Conservation (phyloP, 305 asterid genomes). For the Solanum hybrid region DNA sequence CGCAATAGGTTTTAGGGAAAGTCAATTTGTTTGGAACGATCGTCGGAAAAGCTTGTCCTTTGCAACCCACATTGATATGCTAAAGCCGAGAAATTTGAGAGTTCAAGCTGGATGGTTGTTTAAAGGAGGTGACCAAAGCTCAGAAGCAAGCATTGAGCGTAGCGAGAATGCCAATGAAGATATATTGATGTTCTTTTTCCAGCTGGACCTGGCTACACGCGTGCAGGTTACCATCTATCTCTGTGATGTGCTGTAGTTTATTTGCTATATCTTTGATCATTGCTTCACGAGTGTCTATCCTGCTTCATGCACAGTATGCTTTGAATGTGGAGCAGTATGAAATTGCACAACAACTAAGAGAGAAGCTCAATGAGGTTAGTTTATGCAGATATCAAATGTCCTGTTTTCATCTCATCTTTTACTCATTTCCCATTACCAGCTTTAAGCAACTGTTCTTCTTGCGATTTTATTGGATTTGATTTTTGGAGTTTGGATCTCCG, state of each 20-base stretch:
- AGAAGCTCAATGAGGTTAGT: constrained; percentile 79
- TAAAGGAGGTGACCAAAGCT: constrained; percentile 49
- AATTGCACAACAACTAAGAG: constrained; percentile 76
- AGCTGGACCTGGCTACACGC: constrained; percentile 83
- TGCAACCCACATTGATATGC: constrained; percentile 16
- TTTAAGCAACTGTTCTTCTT: not conserved
- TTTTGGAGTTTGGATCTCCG: not conserved
- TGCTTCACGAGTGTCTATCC: not conserved
- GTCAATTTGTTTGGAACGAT: constrained; percentile 26
- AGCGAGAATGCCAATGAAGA: constrained; percentile 88
- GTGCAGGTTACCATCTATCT: constrained; percentile 54
- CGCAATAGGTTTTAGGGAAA: constrained; percentile 29
- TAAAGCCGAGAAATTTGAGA: constrained; percentile 36
- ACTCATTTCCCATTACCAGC: not conserved
- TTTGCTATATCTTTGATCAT: not conserved
- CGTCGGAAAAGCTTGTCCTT: constrained; percentile 26
- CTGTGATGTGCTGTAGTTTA: not conserved
- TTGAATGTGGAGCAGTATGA: constrained; percentile 93
- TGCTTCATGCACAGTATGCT: constrained; percentile 60
- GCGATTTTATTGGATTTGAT: not conserved
- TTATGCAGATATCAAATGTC: not conserved
- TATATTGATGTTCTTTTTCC: constrained; percentile 89
- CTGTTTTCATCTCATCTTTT: constrained; percentile 1
- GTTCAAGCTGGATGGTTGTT: constrained; percentile 81
- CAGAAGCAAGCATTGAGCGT: constrained; percentile 64